Conservation (phyloP, 805 yeast genomes). For the Candida rishiriensis region DNA sequence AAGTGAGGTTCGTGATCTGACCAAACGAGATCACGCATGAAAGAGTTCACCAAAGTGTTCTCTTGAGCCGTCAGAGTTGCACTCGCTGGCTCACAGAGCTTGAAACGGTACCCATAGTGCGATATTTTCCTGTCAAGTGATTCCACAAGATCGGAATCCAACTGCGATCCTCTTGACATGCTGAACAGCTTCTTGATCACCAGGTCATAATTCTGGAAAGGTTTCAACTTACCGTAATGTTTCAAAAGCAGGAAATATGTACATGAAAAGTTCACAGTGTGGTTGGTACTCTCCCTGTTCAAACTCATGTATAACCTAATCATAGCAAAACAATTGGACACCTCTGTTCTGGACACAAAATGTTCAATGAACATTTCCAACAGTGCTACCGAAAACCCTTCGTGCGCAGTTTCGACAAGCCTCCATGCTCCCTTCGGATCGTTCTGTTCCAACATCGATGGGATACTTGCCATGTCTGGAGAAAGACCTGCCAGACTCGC, state of each 20-base stretch:
- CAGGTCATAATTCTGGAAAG: conserved; percentile 2
- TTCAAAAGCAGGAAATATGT: conserved; percentile 1
- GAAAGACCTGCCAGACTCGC: neutral
- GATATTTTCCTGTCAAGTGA: neutral
- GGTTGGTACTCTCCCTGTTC: neutral
- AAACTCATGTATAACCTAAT: conserved; percentile 1
- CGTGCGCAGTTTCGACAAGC: neutral
- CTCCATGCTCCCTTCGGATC: conserved; percentile 5
- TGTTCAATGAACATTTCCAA: conserved; percentile 1
- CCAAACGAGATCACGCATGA: too few relatives aligned
- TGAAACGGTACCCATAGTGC: conserved; percentile 2
- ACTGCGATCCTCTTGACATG: conserved; percentile 1
- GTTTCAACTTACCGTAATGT: neutral
- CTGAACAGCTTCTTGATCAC: conserved; percentile 6
- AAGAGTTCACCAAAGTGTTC: too few relatives aligned
- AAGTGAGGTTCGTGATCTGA: too few relatives aligned
- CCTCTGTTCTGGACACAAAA: conserved; percentile 1
- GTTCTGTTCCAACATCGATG: neutral
- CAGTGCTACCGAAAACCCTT: neutral
- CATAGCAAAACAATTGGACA: conserved; percentile 4
- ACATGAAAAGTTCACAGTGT: neutral
- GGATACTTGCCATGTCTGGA: neutral
- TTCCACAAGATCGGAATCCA: neutral
- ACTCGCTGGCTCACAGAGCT: neutral
- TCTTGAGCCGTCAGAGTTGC: too few relatives aligned